Percentiles rank a stretch among this genome's conserved stretches.
Evolutionary conservation across 495 filamentous ascomycete genomes (phyloP).

Genomic region (Aspergillus avenaceus): DNA sequence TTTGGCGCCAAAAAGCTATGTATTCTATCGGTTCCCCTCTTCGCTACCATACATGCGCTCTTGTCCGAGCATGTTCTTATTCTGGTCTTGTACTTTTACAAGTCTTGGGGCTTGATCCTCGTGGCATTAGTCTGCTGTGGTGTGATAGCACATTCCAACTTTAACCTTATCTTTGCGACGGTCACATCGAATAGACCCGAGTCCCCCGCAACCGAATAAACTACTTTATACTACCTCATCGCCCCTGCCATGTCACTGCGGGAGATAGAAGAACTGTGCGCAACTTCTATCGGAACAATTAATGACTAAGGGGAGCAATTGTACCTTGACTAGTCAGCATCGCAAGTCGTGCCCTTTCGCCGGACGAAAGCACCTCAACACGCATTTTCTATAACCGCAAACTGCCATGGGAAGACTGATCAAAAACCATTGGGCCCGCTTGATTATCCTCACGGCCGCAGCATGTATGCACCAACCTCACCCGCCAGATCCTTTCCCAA

Average conservation of each 20-base stretch:
- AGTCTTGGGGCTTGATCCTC: neutral
- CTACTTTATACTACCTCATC: neutral
- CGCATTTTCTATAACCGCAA: conserved; percentile 1
- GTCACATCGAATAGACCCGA: neutral
- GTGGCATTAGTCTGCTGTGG: conserved; percentile 3
- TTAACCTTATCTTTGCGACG: neutral
- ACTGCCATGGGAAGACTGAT: conserved; percentile 88
- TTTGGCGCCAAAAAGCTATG: conserved; percentile 15
- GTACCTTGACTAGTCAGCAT: neutral
- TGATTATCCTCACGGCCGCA: conserved; percentile 83
- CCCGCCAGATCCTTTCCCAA: neutral
- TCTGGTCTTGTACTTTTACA: conserved; percentile 3
- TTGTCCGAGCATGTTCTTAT: no score
- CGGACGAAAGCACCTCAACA: conserved; percentile 21
- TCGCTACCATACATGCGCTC: neutral
- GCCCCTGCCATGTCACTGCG: conserved; percentile 13
- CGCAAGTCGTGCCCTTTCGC: conserved; percentile 18
- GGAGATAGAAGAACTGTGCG: neutral
- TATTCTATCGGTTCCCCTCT: conserved; percentile 9
- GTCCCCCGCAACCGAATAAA: neutral
- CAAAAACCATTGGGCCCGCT: conserved; percentile 97
- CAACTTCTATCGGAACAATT: conserved; percentile 5
- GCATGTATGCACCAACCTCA: conserved; percentile 56
- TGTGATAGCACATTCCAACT: conserved; percentile 2
- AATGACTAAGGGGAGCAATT: neutral